Percentiles rank a stretch among this genome's conserved stretches.
phyloP scores from a whole-genome alignment of 805 yeast genomes.

The Tetrapisispora fleetii region DNA sequence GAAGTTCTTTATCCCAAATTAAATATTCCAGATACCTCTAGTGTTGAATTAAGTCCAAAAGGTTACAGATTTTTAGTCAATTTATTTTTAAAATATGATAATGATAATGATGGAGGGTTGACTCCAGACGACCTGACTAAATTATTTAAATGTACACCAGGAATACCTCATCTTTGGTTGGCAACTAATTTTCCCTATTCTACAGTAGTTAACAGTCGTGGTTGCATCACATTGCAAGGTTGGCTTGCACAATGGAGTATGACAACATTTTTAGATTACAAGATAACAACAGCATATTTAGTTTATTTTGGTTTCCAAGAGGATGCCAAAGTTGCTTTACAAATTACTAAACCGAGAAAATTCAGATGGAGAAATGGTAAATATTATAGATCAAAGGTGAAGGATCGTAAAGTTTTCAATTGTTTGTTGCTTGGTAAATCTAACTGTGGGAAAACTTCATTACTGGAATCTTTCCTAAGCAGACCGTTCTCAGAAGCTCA shows the following conservation, averaged over 20 bases:
- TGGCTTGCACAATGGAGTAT: constrained; percentile 99
- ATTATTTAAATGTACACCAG: constrained; percentile 85
- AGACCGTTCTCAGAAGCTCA: constrained; percentile 61
- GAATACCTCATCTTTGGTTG: constrained; percentile 79
- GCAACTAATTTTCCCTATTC: constrained; percentile 78
- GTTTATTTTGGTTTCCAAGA: constrained; percentile 84
- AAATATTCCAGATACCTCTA: constrained; percentile 62
- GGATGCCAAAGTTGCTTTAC: constrained; percentile 43
- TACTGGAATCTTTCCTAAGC: constrained; percentile 72
- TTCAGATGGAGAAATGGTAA: constrained; percentile 57
- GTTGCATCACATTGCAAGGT: constrained; percentile 87
- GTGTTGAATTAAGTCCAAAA: constrained; percentile 84
- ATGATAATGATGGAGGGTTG: constrained; percentile 94
- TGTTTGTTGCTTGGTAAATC: constrained; percentile 82
- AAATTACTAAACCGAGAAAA: constrained; percentile 74
- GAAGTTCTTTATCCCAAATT: constrained; percentile 68
- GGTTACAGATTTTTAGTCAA: constrained; percentile 92
- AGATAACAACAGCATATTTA: constrained; percentile 75
- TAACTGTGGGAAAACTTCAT: constrained; percentile 77
- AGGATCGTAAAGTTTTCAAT: constrained; percentile 84
- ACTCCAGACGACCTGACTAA: constrained; percentile 58
- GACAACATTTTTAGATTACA: constrained; percentile 81
- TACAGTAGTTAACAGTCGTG: constrained; percentile 83
- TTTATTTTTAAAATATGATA: constrained; percentile 75
- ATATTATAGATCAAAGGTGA: constrained; percentile 54